Conservation (phyloP, 2,329 filamentous ascomycete species). For the Trichophyton rubrum region DNA sequence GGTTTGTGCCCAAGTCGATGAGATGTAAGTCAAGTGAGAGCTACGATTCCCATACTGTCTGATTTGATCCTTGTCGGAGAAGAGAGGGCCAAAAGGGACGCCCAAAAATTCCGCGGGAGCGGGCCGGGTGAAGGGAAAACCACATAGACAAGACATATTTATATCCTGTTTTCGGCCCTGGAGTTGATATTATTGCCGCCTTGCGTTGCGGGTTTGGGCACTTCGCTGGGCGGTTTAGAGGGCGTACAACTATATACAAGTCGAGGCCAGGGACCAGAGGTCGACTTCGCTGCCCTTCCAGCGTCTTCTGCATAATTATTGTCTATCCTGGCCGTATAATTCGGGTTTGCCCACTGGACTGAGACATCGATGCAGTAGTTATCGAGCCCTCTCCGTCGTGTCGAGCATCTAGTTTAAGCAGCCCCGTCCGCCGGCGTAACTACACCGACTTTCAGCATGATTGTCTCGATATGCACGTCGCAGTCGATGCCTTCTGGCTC, state of each 20-base stretch:
- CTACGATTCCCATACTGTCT: not conserved
- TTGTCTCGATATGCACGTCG: not conserved
- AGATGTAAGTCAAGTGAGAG: not conserved
- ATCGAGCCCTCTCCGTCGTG: not conserved
- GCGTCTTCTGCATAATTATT: not conserved
- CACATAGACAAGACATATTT: not conserved
- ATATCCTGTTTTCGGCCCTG: not conserved
- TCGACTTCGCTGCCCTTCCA: not conserved
- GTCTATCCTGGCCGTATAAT: not conserved
- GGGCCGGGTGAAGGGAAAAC: not conserved
- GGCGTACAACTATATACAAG: not conserved
- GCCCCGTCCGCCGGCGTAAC: not conserved
- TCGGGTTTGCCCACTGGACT: not conserved
- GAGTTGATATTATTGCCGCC: not conserved
- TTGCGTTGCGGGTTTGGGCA: not conserved
- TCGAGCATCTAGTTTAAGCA: not conserved
- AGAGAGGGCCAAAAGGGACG: not conserved
- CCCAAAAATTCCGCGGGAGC: not conserved
- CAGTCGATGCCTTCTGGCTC: not conserved
- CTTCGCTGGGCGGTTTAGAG: too few species aligned
- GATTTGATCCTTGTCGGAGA: not conserved
- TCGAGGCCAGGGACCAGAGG: not conserved
- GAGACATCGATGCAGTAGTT: not conserved
- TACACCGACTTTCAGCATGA: not conserved
- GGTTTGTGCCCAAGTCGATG: not conserved